Evolutionary conservation across 306 rosid species (phyloP), one percentile per base, ranked within the genome.

Genomic region (Lithocarpus polystachyus): DNA sequence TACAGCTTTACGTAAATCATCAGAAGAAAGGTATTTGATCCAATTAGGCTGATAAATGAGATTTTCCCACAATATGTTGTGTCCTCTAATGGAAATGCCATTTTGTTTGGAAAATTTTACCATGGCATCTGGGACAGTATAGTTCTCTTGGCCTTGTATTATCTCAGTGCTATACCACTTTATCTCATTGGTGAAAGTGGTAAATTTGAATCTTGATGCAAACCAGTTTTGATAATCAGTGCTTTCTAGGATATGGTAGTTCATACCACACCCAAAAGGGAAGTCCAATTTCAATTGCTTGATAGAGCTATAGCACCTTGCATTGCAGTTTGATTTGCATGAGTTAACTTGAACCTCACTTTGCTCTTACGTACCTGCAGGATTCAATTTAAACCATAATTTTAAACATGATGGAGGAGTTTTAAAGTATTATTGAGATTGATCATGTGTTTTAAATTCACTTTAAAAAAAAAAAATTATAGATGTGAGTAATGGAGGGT

Each of bases 111-210:
- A 15, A 37, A 90, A 88, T 40, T 82, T 29, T n/a, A 89, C n/a
- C 94, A 90, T 90, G 86, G 91, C 29, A 28, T 28, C 29, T 28
- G 29, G 29, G 29, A 28, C 29, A 28, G 29, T 28, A 2, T 28
- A 28, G 29, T 1, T 28, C 29, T 28, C 29, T 2, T 28, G 29
- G 29, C 29, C 29, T 28, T 28, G 29, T 28, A 28, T 28, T 28
- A 28, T 28, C 29, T 28, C 29, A 28, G 29, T 28, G 29, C 29
- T 28, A 28, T 28, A 90, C 97, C 97, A 92, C 78, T 92, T 92
- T 94, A 92, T 92, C 79, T 80, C 89, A 28, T 92, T 92, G 75
- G 94, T 90, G 87, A 90, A 92, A 54, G 92, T 89, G 35, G 97
- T 83, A 45, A 29, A 79, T 64, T 77, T 83, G 83, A 92, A 92